Percentiles rank a stretch among this genome's conserved stretches.
These are phyloP conservation scores for Pleurotus tuoliensis DNA, from an alignment of 768 basidiomycete species.

Conservation along the genomic window DNA sequence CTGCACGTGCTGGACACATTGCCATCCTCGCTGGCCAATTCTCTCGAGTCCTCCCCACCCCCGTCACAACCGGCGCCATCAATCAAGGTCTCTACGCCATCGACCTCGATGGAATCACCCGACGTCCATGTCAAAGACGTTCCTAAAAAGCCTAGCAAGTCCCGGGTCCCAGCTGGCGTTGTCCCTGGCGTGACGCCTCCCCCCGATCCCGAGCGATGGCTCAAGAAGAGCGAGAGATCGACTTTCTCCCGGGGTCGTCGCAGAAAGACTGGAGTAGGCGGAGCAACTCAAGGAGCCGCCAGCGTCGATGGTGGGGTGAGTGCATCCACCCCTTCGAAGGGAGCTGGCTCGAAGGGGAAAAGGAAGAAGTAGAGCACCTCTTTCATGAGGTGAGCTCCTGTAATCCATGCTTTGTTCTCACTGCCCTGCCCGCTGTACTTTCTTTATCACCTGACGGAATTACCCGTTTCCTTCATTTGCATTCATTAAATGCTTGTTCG, in stretches of 20 bases:
- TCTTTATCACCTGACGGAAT: conserved; percentile 20
- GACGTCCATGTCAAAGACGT: conserved; percentile 20
- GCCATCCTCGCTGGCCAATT: conserved; percentile 43
- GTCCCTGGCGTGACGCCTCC: conserved; percentile 76
- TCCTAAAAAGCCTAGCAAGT: conserved; percentile 51
- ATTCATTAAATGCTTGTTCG: not conserved
- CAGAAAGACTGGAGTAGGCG: conserved; percentile 41
- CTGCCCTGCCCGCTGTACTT: not conserved
- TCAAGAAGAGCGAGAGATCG: conserved; percentile 81
- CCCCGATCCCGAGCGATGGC: conserved; percentile 87
- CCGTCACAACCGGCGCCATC: conserved; percentile 46
- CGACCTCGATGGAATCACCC: conserved; percentile 27
- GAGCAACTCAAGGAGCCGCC: conserved; percentile 67
- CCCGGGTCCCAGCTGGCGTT: conserved; percentile 73
- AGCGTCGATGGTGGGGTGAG: conserved; percentile 31
- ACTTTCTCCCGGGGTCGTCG: conserved; percentile 50
- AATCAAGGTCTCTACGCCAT: conserved; percentile 8
- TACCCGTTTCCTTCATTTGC: conserved; percentile 12
- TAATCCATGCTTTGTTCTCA: not conserved
- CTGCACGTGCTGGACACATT: conserved; percentile 59
- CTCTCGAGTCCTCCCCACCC: conserved; percentile 53
- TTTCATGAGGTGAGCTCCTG: conserved; percentile 4
- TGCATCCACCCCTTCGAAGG: conserved; percentile 29
- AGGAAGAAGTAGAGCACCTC: conserved; percentile 52
- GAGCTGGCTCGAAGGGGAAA: conserved; percentile 54